Percentiles rank a stretch among this genome's conserved stretches.
These are phyloP conservation scores for Stygiomarasmius scandens DNA, from an alignment of 1,284 basidiomycete species.

Conservation along the genomic window DNA sequence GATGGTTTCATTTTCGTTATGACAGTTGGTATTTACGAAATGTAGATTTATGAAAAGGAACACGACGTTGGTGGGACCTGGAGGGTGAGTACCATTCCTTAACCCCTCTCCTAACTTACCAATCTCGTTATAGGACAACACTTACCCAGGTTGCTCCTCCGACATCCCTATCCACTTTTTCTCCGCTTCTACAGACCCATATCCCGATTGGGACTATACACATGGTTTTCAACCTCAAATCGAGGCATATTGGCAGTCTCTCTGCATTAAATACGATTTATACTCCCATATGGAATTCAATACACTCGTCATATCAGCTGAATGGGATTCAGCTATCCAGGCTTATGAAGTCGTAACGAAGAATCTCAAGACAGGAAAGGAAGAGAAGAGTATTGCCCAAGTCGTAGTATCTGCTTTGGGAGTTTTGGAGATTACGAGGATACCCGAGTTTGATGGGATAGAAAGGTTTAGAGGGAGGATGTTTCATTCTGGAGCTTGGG, in stretches of 20 bases:
- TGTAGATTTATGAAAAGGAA: conserved; percentile 38
- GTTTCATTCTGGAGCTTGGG: conserved; percentile 54
- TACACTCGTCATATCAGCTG: conserved; percentile 36
- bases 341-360: conserved; percentile 37
- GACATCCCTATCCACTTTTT: conserved; percentile 38
- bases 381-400: conserved; percentile 25
- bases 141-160: conserved; percentile 32
- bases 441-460: conserved; percentile 41
- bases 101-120: conserved; percentile 18
- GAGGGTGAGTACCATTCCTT: conserved; percentile 29
- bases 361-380: conserved; percentile 29
- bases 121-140: not conserved
- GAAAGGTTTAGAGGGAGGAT: conserved; percentile 45
- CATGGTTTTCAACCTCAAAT: conserved; percentile 36
- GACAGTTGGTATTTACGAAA: conserved; percentile 7
- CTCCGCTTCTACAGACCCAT: conserved; percentile 40
- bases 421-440: conserved; percentile 39
- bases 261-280: conserved; percentile 33
- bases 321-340: conserved; percentile 40
- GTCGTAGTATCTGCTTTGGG: conserved; percentile 52
- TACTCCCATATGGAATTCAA: conserved; percentile 32
- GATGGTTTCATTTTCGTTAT: not conserved
- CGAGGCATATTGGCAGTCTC: conserved; percentile 34
- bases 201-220: conserved; percentile 36
- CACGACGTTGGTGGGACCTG: conserved; percentile 39